These are phyloP conservation scores for Candida smagusa DNA, from an alignment of 1,139 yeast genomes.

Conservation along the genomic window DNA sequence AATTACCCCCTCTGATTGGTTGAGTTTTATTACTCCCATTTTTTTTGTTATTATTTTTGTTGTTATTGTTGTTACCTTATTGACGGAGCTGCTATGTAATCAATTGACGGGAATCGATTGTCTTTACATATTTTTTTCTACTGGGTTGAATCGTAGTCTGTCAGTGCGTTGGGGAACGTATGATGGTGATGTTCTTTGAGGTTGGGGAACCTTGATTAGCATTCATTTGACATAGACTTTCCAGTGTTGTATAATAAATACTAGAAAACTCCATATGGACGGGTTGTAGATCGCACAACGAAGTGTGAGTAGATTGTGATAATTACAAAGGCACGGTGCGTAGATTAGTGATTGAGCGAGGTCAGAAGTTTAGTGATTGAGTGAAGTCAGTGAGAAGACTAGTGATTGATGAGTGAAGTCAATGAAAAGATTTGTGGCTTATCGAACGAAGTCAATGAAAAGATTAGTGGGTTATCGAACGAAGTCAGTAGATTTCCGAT, in stretches of 20 bases:
- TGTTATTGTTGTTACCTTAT: neutral
- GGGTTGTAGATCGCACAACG: too few relatives aligned
- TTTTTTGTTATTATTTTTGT: neutral
- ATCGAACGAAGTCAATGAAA: too few relatives aligned
- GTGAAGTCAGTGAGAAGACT: too few relatives aligned
- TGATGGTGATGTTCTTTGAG: neutral
- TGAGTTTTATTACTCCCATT: neutral
- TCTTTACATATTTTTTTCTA: slow-evolving; percentile 3
- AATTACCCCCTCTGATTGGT: neutral
- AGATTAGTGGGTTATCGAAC: too few relatives aligned
- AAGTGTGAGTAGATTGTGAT: too few relatives aligned
- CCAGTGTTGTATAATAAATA: neutral
- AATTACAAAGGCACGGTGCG: too few relatives aligned
- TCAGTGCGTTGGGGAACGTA: slow-evolving; percentile 8
- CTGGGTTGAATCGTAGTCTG: slow-evolving; percentile 6
- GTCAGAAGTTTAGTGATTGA: too few relatives aligned
- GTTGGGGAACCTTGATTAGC: slow-evolving; percentile 7
- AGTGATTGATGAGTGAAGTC: too few relatives aligned
- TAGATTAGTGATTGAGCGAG: too few relatives aligned
- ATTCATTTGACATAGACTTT: neutral
- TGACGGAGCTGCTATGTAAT: neutral
- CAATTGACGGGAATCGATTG: slow-evolving; percentile 9
- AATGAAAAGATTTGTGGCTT: too few relatives aligned
- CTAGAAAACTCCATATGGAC: too few relatives aligned
- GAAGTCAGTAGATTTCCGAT: too few relatives aligned